These are phyloP conservation scores for Terfezia claveryi DNA, from an alignment of 495 filamentous ascomycete genomes.

Conservation along the genomic window DNA sequence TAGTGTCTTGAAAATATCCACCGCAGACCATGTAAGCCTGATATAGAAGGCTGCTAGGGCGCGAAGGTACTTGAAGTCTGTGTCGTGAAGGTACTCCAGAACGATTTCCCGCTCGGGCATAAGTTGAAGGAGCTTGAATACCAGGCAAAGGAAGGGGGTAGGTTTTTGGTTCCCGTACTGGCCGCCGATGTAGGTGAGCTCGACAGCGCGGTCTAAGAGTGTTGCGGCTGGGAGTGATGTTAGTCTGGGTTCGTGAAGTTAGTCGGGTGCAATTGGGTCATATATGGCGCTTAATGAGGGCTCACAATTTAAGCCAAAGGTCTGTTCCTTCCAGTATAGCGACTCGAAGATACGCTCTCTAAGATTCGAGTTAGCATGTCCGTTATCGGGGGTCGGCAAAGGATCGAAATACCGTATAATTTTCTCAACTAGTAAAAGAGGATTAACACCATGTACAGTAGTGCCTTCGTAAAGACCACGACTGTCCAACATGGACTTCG, in stretches of 20 bases:
- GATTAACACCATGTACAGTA: conserved; percentile 36
- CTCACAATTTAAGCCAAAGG: conserved; percentile 80
- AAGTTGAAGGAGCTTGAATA: conserved; percentile 84
- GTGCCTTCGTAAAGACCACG: conserved; percentile 33
- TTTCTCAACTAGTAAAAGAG: conserved; percentile 37
- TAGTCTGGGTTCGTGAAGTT: neutral
- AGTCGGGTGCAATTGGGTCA: neutral
- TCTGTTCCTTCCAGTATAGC: conserved; percentile 98
- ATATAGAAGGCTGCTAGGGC: conserved; percentile 82
- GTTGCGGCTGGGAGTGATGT: conserved; percentile 24
- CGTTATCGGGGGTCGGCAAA: neutral
- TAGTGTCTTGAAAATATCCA: conserved; percentile 54
- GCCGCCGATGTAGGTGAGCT: conserved; percentile 58
- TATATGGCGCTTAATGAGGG: neutral
- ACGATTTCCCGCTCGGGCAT: conserved; percentile 57
- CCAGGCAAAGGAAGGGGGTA: conserved; percentile 80
- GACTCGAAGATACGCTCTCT: conserved; percentile 78
- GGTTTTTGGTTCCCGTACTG: conserved; percentile 64
- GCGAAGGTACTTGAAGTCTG: conserved; percentile 74
- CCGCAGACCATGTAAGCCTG: conserved; percentile 63
- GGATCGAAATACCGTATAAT: conserved; percentile 27
- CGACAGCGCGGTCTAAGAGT: conserved; percentile 71
- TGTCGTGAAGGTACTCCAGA: conserved; percentile 54
- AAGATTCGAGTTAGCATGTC: neutral
- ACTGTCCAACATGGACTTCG: conserved; percentile 24